These are phyloP conservation scores for Salvia sclarea DNA, from an alignment of 305 asterid species.

Conservation along the genomic window DNA sequence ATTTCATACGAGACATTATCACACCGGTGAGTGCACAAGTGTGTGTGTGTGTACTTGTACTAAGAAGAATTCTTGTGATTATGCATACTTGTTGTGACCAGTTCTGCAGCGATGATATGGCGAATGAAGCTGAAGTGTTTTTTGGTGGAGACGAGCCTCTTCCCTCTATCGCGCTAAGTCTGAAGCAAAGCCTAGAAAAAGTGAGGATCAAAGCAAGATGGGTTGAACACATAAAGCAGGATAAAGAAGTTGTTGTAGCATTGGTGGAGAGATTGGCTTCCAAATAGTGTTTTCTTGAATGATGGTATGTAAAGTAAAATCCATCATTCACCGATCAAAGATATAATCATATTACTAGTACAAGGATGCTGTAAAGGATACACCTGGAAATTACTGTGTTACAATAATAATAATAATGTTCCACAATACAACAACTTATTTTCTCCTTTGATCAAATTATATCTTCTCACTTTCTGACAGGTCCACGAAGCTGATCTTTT, in stretches of 20 bases:
- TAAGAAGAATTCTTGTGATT: not conserved
- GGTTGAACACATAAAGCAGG: constrained; percentile 37
- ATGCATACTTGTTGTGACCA: not conserved
- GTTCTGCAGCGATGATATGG: constrained; percentile 43
- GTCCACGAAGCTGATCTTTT: too few relatives aligned
- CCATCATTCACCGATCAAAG: too few relatives aligned
- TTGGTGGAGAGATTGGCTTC: constrained; percentile 30
- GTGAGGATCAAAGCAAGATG: constrained; percentile 47
- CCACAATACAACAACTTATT: too few relatives aligned
- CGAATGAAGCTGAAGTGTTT: constrained; percentile 39
- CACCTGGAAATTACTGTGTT: too few relatives aligned
- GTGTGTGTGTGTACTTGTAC: too few relatives aligned
- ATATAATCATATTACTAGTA: too few relatives aligned
- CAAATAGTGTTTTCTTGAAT: not conserved
- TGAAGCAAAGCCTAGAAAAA: constrained; percentile 39
- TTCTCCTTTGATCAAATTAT: too few relatives aligned
- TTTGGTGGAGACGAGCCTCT: constrained; percentile 23
- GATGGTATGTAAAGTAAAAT: not conserved
- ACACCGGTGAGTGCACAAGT: constrained; percentile 41
- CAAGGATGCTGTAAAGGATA: too few relatives aligned
- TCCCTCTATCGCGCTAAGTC: constrained; percentile 31
- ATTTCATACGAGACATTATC: constrained; percentile 36
- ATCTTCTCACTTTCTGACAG: too few relatives aligned
- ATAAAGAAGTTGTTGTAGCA: constrained; percentile 19
- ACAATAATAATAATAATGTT: too few relatives aligned